These are phyloP conservation scores for Fusarium tanahbumbuense DNA, from an alignment of 2,329 filamentous ascomycete species.

Conservation along the genomic window DNA sequence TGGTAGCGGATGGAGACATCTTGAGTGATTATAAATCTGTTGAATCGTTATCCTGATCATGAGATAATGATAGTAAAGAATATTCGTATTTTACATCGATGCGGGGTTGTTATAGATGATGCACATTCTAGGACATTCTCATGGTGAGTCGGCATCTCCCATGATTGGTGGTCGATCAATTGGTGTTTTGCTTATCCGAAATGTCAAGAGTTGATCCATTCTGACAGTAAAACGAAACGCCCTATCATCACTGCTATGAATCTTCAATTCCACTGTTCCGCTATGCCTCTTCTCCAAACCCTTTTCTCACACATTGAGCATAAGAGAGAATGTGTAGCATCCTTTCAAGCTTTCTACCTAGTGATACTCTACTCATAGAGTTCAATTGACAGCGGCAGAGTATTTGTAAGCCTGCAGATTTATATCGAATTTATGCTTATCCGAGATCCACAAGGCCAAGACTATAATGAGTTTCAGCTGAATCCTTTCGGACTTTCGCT, in stretches of 20 bases:
- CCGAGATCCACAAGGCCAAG: conserved; percentile 19
- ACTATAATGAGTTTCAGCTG: neutral
- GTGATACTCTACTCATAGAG: neutral
- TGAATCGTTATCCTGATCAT: neutral
- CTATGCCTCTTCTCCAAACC: neutral
- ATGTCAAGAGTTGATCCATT: neutral
- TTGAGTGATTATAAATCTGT: neutral
- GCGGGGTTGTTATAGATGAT: conserved; percentile 6
- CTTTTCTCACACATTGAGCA: neutral
- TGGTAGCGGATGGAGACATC: conserved; percentile 34
- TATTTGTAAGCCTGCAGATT: conserved; percentile 18
- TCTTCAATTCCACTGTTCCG: neutral
- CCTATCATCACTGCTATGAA: neutral
- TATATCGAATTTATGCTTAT: conserved; percentile 21
- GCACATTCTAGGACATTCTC: neutral
- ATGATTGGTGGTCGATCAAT: conserved; percentile 19
- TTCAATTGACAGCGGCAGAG: neutral
- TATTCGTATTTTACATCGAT: neutral
- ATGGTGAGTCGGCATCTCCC: conserved; percentile 10
- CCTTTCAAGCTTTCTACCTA: neutral
- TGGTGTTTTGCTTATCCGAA: conserved; percentile 17
- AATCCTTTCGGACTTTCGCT: conserved; percentile 7
- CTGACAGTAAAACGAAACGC: neutral
- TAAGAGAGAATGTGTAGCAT: neutral
- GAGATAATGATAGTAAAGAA: neutral